phyloP scores from a whole-genome alignment of 1,139 yeast genomes.

The Pichia norvegensis region DNA sequence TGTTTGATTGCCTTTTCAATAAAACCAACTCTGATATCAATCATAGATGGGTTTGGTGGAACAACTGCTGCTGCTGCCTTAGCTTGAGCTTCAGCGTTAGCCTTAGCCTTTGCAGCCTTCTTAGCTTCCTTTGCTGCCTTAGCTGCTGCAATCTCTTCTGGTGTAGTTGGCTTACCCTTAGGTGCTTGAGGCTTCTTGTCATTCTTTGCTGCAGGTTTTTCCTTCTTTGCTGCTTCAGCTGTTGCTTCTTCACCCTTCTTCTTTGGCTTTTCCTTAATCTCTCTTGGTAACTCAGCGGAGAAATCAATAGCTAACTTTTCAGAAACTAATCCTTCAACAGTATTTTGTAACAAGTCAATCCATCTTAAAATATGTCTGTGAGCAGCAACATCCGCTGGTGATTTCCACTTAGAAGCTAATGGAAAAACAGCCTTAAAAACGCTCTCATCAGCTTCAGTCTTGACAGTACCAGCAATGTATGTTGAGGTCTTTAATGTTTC shows the following conservation, averaged over 20 bases:
- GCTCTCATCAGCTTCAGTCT: constrained; percentile 59
- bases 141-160: constrained; percentile 21
- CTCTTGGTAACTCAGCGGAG: constrained; percentile 61
- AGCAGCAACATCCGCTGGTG: constrained; percentile 41
- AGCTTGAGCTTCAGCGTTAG: constrained; percentile 31
- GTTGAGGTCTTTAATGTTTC: constrained; percentile 61
- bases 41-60: constrained; percentile 65
- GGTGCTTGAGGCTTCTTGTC: constrained; percentile 24
- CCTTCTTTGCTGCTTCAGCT: constrained; percentile 25
- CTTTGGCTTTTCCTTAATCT: constrained; percentile 49
- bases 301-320: constrained; percentile 47
- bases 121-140: constrained; percentile 42
- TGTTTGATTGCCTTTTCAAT: constrained; percentile 95
- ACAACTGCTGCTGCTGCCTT: constrained; percentile 29
- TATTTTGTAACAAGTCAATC: constrained; percentile 78
- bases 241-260: constrained; percentile 19
- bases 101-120: constrained; percentile 67
- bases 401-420: constrained; percentile 47
- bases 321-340: constrained; percentile 46
- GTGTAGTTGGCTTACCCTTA: constrained; percentile 18
- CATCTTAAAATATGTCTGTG: constrained; percentile 85
- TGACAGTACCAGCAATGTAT: constrained; percentile 57
- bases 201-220: constrained; percentile 19
- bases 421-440: constrained; percentile 63
- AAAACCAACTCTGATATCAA: constrained; percentile 92